Evolutionary conservation across 73 alveolate genomes (phyloP), one percentile per base, ranked within the genome.

Genomic region (Paramecium caudatum): DNA sequence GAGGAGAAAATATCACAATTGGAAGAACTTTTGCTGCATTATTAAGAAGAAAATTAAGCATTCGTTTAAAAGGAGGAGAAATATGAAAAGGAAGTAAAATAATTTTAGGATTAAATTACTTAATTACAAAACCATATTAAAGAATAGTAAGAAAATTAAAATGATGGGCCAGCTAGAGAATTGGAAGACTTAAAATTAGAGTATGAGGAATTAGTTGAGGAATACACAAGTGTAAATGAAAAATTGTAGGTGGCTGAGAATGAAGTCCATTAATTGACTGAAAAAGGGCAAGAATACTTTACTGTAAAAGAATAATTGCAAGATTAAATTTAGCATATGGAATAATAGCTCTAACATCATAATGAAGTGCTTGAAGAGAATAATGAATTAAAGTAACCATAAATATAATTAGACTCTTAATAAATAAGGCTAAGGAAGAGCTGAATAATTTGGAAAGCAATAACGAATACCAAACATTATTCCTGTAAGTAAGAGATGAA

Each of bases 401-500:
- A n/a, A n/a, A n/a, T n/a, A n/a, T n/a, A n/a, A n/a, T n/a, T n/a
- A n/a, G n/a, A n/a, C n/a, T n/a, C n/a, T 55, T 55, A 25, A 55
- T 55, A 23, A 55, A 23, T 21, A 55, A 55, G 30, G 45, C 80
- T 10, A 27, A 21, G 30, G 80, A 55, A 55, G 23, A 55, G 30
- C 23, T 55, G 2, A 55, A 55, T 55, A 55, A 55, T 55, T 10
- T 55, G n/a, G 23, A 55, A 55, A 55, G 80, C 30, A 55, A 55
- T 55, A 55, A 55, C 30, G 80, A 55, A 21, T 55, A 55, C 12
- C 7, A 55, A 23, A 55, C 80, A 2, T 43, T 55, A 8, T 55
- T 27, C 30, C 80, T 55, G 23, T 55, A 55, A 55, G 23, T 55
- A 21, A 55, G 80, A 55, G 80, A 55, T 55, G 80, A 55, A 10